These are phyloP conservation scores for Leptosphaerulina australis DNA, from an alignment of 2,329 filamentous ascomycete genomes.

Conservation along the genomic window DNA sequence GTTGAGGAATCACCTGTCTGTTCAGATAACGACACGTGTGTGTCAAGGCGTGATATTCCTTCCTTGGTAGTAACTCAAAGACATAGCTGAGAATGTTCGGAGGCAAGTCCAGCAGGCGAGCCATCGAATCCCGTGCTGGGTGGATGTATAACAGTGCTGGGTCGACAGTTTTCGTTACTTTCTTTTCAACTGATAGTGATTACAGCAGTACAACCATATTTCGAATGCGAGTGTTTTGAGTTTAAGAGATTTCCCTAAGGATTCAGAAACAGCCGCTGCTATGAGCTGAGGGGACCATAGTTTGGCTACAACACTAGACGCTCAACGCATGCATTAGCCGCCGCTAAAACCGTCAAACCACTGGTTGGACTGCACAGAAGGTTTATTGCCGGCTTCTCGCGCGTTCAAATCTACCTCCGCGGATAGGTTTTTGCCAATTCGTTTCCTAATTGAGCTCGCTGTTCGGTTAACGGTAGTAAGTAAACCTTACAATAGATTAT, in stretches of 20 bases:
- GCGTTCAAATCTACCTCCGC: background rate
- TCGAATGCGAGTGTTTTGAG: background rate
- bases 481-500: background rate
- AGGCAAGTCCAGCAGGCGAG: constrained; percentile 27
- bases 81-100: constrained; percentile 19
- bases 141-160: background rate
- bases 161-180: background rate
- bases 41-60: constrained; percentile 21
- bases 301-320: constrained; percentile 14
- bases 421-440: background rate
- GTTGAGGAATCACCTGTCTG: constrained; percentile 18
- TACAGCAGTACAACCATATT: background rate
- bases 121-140: constrained; percentile 14
- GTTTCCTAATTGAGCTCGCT: background rate
- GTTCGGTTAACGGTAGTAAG: background rate
- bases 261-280: background rate
- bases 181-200: background rate
- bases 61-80: constrained; percentile 24
- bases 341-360: constrained; percentile 2
- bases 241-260: too few species aligned
- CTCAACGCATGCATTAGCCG: constrained; percentile 9
- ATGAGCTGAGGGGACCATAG: constrained; percentile 7
- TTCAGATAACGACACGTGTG: constrained; percentile 23
- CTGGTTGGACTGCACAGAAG: constrained; percentile 1
- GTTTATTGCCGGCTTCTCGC: background rate